phyloP scores from a whole-genome alignment of 2,329 filamentous ascomycete species.

The Albifimbria verrucaria region DNA sequence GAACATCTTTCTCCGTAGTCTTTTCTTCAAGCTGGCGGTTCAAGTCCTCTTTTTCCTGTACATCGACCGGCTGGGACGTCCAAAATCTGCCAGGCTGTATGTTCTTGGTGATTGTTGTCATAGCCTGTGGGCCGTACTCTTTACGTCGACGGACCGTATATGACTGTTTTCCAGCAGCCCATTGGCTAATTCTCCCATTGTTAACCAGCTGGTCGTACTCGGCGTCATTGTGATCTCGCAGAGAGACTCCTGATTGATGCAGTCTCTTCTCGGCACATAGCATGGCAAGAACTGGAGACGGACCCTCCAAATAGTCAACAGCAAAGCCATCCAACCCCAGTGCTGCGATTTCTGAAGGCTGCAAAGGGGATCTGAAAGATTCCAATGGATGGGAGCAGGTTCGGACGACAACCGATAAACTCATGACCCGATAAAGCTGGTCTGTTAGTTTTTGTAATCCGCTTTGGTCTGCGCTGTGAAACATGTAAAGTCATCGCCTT shows the following conservation, averaged over 20 bases:
- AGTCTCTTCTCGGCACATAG: conserved; percentile 72
- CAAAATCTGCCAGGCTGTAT: conserved; percentile 65
- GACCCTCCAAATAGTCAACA: conserved; percentile 75
- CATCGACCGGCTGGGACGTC: conserved; percentile 74
- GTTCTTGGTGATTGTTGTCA: conserved; percentile 63
- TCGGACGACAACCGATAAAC: conserved; percentile 69
- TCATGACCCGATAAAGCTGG: conserved; percentile 60
- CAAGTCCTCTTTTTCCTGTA: conserved; percentile 59
- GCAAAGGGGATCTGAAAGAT: conserved; percentile 52
- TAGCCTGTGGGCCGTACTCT: conserved; percentile 76
- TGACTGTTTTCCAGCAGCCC: conserved; percentile 63
- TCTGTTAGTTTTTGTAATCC: conserved; percentile 74
- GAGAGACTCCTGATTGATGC: conserved; percentile 64
- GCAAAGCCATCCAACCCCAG: conserved; percentile 78
- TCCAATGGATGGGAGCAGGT: conserved; percentile 54
- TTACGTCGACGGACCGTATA: conserved; percentile 67
- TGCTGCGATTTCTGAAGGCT: conserved; percentile 48
- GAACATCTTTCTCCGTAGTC: conserved; percentile 25
- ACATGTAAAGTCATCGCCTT: conserved; percentile 52
- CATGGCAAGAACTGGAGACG: conserved; percentile 81
- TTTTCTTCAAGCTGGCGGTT: conserved; percentile 48
- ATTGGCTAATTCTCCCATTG: conserved; percentile 58
- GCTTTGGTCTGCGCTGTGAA: conserved; percentile 73
- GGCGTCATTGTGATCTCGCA: conserved; percentile 59
- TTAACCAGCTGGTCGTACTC: conserved; percentile 65